Conservation (phyloP, 345 rosid species). For the Arabis alpina region DNA sequence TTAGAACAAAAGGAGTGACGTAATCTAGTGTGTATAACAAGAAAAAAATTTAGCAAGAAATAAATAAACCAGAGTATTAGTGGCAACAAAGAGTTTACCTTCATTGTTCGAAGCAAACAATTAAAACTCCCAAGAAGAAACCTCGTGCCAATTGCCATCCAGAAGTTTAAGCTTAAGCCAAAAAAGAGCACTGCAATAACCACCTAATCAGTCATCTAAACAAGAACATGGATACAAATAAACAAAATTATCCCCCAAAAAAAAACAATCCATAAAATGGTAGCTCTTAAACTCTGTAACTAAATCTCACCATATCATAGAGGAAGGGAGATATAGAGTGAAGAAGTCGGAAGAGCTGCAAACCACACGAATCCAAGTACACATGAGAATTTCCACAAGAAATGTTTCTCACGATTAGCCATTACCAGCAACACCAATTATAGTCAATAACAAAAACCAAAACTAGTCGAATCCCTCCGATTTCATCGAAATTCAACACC, state of each 20-base stretch:
- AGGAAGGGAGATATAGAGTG: constrained; percentile 76
- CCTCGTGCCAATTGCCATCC: constrained; percentile 89
- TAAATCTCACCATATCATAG: constrained; percentile 78
- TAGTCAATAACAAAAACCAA: too few relatives aligned
- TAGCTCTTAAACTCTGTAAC: background rate
- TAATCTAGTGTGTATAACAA: too few relatives aligned
- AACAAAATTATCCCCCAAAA: background rate
- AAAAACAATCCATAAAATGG: background rate
- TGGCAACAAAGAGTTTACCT: constrained; percentile 50
- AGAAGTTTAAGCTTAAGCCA: constrained; percentile 81
- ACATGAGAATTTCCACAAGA: constrained; percentile 22
- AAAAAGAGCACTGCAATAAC: constrained; percentile 71
- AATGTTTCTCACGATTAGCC: constrained; percentile 6
- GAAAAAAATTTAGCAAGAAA: background rate
- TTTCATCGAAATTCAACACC: too few relatives aligned
- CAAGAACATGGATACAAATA: background rate
- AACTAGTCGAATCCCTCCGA: too few relatives aligned
- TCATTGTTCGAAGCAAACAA: constrained; percentile 89
- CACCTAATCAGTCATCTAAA: background rate
- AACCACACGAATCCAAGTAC: constrained; percentile 7
- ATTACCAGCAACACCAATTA: background rate
- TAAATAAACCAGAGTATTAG: background rate
- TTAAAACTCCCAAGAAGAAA: constrained; percentile 88
- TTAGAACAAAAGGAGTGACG: background rate
- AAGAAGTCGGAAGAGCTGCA: constrained; percentile 82